Conservation (phyloP, 306 rosid species). For the Quillaja saponaria region DNA sequence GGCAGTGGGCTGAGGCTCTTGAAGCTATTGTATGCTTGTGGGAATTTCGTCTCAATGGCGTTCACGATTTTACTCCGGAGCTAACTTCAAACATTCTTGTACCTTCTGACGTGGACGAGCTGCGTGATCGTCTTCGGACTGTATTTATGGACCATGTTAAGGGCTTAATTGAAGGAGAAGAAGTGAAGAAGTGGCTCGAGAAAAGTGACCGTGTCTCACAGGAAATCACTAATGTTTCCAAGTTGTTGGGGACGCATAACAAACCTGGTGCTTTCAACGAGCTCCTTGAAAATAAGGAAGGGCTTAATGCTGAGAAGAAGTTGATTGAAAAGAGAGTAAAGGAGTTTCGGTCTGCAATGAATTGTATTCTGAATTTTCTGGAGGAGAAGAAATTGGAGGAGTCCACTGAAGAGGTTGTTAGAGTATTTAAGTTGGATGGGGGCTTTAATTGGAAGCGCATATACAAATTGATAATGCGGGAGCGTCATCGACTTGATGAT, state of each 20-base stretch:
- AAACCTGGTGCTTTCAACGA: accelerated
- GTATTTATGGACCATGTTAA: slow-evolving; percentile 47
- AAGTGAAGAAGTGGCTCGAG: slow-evolving; percentile 45
- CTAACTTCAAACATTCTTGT: slow-evolving; percentile 32
- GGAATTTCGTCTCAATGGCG: slow-evolving; percentile 53
- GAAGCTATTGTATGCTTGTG: slow-evolving; percentile 62
- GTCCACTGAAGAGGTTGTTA: slow-evolving; percentile 24
- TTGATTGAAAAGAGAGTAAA: slow-evolving; percentile 46
- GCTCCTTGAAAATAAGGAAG: slow-evolving; percentile 24
- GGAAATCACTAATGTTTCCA: slow-evolving; percentile 31
- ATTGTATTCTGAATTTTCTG: slow-evolving; percentile 50
- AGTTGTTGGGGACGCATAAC: neutral
- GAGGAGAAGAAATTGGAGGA: slow-evolving; percentile 34
- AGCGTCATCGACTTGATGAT: slow-evolving; percentile 65
- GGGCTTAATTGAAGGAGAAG: slow-evolving; percentile 54
- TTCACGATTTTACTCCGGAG: slow-evolving; percentile 51
- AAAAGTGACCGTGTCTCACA: slow-evolving; percentile 32
- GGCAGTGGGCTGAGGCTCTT: slow-evolving; percentile 53
- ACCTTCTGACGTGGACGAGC: slow-evolving; percentile 50
- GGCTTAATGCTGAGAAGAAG: slow-evolving; percentile 40
- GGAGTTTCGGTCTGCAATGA: slow-evolving; percentile 73
- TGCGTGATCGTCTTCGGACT: slow-evolving; percentile 41
- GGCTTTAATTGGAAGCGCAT: slow-evolving; percentile 50
- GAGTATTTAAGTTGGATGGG: slow-evolving; percentile 44
- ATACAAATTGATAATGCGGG: slow-evolving; percentile 57